Base-by-base conservation (phyloP, 495 filamentous ascomycete species). In the Pseudoneurospora amorphoporcata region DNA sequence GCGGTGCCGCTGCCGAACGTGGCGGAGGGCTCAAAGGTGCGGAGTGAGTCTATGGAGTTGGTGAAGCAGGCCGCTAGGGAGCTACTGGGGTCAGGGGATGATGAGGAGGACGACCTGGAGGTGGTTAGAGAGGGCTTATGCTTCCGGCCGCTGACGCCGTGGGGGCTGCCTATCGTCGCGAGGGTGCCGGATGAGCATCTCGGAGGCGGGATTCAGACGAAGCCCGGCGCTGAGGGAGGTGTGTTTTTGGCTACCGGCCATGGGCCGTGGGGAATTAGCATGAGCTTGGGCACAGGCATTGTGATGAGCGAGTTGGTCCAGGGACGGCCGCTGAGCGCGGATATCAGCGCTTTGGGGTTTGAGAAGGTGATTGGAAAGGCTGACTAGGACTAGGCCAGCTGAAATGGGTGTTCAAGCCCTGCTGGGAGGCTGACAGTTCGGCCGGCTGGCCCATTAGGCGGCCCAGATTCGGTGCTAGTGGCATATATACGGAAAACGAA, bases 241-340 rank as follows among this genome's bases (percentile, higher is more conserved):
- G 89, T 95, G 10, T 93, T 88, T 77, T 76, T 94, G 29, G 89
- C 89, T 1, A 82, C 90, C 9, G 92, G 92, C 0, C 92, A 94
- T 82, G 90, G 91, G 2, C 88, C 90, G 12, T 92, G 90, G 90
- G 90, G 91, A 0, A 92, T 92, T 23, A 84, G 84, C 43, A 72
- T 88, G 75, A 83, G 84, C 68, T 76, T 92, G 68, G 91, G 90
- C 40, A 92, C 89, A n/a, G 90, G 91, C 1, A 85, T 84, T 68
- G 86, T 90, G n/a, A 77, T 92, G 75, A 86, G 86, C 4, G 87
- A 90, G 80, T 84, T 92, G 87, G 82, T 90, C 14, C 79, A 84
- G 74, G 88, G 88, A 3, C 76, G 81, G 68, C 73, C 77, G 69
- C 78, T 83, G 17, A 85, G 82, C 43, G 86, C 80, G 2, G 86